Conservation (phyloP, 116 monocot species). For the Zostera marina region DNA sequence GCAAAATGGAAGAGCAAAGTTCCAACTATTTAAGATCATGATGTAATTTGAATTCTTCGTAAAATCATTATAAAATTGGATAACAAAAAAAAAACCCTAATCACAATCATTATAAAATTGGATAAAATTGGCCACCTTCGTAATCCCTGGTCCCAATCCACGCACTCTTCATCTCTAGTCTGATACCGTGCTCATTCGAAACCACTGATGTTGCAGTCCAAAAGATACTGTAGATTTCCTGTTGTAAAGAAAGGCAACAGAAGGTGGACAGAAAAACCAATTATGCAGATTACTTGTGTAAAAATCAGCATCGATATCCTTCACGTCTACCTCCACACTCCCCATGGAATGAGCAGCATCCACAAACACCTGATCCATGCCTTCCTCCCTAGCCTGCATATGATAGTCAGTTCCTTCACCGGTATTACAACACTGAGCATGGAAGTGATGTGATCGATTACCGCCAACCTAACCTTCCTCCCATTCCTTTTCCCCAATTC, state of each 20-base stretch:
- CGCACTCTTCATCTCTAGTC: conserved; percentile 56
- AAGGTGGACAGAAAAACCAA: conserved; percentile 88
- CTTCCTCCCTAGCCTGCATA: conserved; percentile 74
- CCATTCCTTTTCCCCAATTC: too few species aligned
- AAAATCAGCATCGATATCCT: conserved; percentile 61
- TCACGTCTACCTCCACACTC: conserved; percentile 44
- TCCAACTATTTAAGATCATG: too few species aligned
- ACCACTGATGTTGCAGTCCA: conserved; percentile 64
- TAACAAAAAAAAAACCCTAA: too few species aligned
- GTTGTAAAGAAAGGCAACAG: conserved; percentile 57
- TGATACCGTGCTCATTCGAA: conserved; percentile 69
- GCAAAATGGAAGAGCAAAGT: too few species aligned
- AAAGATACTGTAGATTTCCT: conserved; percentile 12
- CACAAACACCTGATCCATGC: too few species aligned
- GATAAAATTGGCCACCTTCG: not conserved
- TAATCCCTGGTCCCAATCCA: conserved; percentile 89
- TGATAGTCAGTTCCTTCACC: conserved; percentile 52
- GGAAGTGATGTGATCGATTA: conserved; percentile 81
- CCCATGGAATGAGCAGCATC: too few species aligned
- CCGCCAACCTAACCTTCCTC: too few species aligned
- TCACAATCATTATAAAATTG: too few species aligned
- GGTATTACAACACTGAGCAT: conserved; percentile 79
- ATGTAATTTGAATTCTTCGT: too few species aligned
- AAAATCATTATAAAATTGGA: too few species aligned
- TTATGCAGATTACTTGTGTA: conserved; percentile 79